A percentile compares a stretch with the other conserved stretches of the same genome.
Evolutionary conservation across 2,329 filamentous ascomycete species (phyloP).

Genomic region (Xylogone sp.): DNA sequence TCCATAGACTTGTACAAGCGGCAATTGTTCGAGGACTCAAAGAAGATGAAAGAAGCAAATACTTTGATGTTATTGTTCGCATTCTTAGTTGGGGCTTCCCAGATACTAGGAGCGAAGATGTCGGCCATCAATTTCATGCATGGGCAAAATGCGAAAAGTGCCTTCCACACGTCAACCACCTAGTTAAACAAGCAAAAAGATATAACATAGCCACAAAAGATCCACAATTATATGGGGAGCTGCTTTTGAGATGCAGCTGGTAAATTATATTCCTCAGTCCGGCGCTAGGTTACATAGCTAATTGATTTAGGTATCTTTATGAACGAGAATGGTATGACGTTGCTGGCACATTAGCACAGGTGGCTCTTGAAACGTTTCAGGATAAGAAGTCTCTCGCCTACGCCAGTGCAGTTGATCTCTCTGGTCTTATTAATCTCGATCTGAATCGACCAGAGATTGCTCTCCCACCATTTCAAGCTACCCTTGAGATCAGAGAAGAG

Average conservation of each 20-base stretch:
- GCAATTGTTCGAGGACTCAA: slow-evolving; percentile 12
- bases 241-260: slow-evolving; percentile 24
- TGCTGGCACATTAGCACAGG: slow-evolving; percentile 19
- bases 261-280: slow-evolving; percentile 6
- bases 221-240: slow-evolving; percentile 18
- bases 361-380: slow-evolving; percentile 20
- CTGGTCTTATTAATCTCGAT: slow-evolving; percentile 9
- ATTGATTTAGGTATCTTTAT: slow-evolving; percentile 27
- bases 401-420: slow-evolving; percentile 11
- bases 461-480: slow-evolving; percentile 9
- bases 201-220: slow-evolving; percentile 10
- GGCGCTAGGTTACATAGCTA: background rate
- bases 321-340: slow-evolving; percentile 26
- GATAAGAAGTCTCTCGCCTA: slow-evolving; percentile 10
- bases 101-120: slow-evolving; percentile 19
- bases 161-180: slow-evolving; percentile 25
- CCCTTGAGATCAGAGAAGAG: slow-evolving; percentile 20
- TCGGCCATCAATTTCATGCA: slow-evolving; percentile 22
- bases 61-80: slow-evolving; percentile 18
- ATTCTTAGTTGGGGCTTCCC: slow-evolving; percentile 25
- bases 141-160: slow-evolving; percentile 26
- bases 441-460: slow-evolving; percentile 8
- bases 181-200: slow-evolving; percentile 17
- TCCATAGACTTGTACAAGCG: slow-evolving; percentile 22
- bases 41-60: slow-evolving; percentile 8